phyloP scores from a whole-genome alignment of 2,329 filamentous ascomycete genomes.

The Talaromyces sp. region DNA sequence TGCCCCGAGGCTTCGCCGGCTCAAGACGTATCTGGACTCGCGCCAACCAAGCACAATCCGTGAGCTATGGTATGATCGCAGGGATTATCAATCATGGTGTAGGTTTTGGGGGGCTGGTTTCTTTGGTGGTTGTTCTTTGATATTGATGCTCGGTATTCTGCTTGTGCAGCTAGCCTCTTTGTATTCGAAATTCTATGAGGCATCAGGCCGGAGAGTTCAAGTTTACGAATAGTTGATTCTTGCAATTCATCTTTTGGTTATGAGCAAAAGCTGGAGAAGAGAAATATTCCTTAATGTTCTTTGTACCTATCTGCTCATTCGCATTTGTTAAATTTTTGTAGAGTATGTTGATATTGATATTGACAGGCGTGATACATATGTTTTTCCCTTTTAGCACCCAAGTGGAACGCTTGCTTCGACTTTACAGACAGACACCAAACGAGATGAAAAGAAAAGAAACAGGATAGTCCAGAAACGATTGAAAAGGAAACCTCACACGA shows the following conservation, averaged over 20 bases:
- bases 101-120: constrained; percentile 6
- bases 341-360: not conserved
- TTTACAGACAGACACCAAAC: not conserved
- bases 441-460: not conserved
- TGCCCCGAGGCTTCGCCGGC: constrained; percentile 5
- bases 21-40: constrained; percentile 11
- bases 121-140: not conserved
- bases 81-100: constrained; percentile 11
- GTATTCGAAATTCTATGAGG: not conserved
- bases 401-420: constrained; percentile 7
- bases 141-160: constrained; percentile 3
- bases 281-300: no score
- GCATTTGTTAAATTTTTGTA: not conserved
- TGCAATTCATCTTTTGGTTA: no score
- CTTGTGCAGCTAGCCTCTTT: not conserved
- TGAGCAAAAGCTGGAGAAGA: no score
- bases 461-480: not conserved
- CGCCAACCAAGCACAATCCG: constrained; percentile 4
- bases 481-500: not conserved
- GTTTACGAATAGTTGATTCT: no score
- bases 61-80: constrained; percentile 12
- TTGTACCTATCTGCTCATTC: not conserved
- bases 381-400: not conserved
- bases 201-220: no score
- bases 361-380: not conserved